Conservation (phyloP, 805 yeast genomes). For the Nakazawaea holstii region DNA sequence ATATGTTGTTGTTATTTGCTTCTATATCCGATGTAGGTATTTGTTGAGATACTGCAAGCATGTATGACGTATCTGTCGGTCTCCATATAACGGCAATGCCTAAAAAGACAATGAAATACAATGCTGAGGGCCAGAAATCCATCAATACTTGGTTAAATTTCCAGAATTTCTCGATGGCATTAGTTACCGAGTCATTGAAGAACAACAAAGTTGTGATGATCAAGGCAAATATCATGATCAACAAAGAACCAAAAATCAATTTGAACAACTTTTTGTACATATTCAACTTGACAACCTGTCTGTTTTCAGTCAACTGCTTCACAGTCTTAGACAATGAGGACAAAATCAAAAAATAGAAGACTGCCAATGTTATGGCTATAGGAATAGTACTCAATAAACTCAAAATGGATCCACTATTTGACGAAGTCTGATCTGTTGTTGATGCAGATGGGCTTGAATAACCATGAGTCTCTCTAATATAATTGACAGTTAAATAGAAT, state of each 20-base stretch:
- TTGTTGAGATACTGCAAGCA: constrained; percentile 92
- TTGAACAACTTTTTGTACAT: constrained; percentile 80
- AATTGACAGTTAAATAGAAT: constrained; percentile 45
- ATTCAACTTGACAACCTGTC: constrained; percentile 84
- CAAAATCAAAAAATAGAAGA: constrained; percentile 71
- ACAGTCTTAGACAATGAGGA: constrained; percentile 72
- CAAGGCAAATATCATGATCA: constrained; percentile 67
- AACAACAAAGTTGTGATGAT: constrained; percentile 64
- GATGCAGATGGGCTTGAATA: constrained; percentile 26
- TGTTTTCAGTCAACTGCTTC: constrained; percentile 67
- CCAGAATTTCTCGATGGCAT: constrained; percentile 86
- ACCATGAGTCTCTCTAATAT: constrained; percentile 22
- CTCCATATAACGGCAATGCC: constrained; percentile 92
- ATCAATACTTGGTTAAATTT: constrained; percentile 80
- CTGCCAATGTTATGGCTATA: constrained; percentile 58
- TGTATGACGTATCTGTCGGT: constrained; percentile 92
- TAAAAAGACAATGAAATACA: constrained; percentile 78
- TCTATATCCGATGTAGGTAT: constrained; percentile 58
- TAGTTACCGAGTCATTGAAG: constrained; percentile 68
- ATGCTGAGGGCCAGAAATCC: constrained; percentile 93
- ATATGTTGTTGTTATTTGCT: constrained; percentile 23
- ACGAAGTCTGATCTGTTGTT: constrained; percentile 36
- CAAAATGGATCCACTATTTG: constrained; percentile 43
- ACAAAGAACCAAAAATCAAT: constrained; percentile 66
- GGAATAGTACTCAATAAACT: constrained; percentile 66